These are phyloP conservation scores for Amauroascus niger DNA, from an alignment of 2,329 filamentous ascomycete genomes.

Conservation along the genomic window DNA sequence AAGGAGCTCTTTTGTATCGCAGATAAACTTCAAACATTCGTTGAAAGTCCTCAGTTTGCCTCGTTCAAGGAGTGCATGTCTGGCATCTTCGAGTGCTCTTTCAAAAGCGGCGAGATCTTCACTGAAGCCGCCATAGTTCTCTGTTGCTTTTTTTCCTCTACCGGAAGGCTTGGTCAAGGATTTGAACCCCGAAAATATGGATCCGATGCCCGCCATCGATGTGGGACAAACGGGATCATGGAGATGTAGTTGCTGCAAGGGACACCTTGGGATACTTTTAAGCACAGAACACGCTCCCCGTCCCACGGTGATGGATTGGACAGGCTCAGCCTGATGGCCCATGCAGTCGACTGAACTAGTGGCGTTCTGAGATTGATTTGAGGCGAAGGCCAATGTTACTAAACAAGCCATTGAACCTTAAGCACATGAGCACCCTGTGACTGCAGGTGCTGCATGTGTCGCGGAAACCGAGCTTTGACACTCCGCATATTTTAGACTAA, in stretches of 20 bases:
- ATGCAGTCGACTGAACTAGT: background rate
- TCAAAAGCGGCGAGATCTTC: conserved; percentile 1
- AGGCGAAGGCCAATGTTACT: background rate
- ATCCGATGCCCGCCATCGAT: background rate
- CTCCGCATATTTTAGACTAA: no score
- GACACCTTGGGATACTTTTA: background rate
- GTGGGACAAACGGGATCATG: background rate
- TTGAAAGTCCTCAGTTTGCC: background rate
- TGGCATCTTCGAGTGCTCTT: background rate
- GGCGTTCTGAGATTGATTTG: background rate
- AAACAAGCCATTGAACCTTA: background rate
- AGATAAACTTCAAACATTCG: conserved; percentile 1
- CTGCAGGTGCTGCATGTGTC: background rate
- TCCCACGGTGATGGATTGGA: no score
- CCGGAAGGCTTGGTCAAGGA: background rate
- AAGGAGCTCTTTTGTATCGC: conserved; percentile 1
- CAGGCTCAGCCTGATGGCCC: background rate
- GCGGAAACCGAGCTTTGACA: no score
- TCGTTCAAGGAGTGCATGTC: background rate
- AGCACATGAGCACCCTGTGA: no score
- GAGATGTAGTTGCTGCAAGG: background rate
- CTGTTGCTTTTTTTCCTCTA: background rate
- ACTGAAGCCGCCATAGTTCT: background rate
- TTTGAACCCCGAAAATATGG: background rate
- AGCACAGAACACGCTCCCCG: no score